Evolutionary conservation across 163 green algal genomes (phyloP).

Genomic region (Volvox carteri): DNA sequence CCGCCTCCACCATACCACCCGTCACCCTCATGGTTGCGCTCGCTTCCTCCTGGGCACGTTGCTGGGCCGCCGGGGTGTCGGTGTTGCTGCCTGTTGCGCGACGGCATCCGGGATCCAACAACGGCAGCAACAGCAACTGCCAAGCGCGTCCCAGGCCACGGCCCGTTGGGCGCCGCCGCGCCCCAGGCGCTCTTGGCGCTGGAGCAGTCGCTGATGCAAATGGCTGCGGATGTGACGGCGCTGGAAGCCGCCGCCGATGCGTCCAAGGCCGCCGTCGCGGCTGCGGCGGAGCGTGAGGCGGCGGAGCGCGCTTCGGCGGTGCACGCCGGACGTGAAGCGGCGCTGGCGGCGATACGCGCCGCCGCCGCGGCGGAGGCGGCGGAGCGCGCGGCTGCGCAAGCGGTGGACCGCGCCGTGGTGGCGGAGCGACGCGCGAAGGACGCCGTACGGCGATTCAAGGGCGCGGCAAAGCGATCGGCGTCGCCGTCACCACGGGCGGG

Average conservation of each 20-base stretch:
- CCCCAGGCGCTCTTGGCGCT: background rate
- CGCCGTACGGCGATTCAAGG: background rate
- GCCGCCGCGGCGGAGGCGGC: slow-evolving; percentile 1
- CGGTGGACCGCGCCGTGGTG: background rate
- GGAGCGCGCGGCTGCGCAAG: background rate
- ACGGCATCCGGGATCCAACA: too few species aligned
- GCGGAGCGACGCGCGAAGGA: background rate
- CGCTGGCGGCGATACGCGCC: background rate
- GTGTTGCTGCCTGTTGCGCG: too few species aligned
- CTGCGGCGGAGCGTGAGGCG: background rate
- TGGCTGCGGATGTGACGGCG: slow-evolving; percentile 1
- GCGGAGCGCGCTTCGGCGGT: background rate
- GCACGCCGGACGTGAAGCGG: background rate
- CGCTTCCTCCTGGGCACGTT: too few species aligned
- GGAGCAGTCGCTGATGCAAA: slow-evolving; percentile 30
- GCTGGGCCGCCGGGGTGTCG: too few species aligned
- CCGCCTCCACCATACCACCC: too few species aligned
- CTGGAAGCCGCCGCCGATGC: slow-evolving; percentile 31
- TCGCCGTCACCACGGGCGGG: background rate
- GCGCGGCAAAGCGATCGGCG: background rate
- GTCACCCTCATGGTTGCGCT: too few species aligned
- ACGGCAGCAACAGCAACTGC: too few species aligned
- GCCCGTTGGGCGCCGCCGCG: too few species aligned
- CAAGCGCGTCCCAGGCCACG: too few species aligned
- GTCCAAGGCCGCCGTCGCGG: background rate